phyloP scores from a whole-genome alignment of 495 filamentous ascomycete genomes.

The Penicillium turbatum region DNA sequence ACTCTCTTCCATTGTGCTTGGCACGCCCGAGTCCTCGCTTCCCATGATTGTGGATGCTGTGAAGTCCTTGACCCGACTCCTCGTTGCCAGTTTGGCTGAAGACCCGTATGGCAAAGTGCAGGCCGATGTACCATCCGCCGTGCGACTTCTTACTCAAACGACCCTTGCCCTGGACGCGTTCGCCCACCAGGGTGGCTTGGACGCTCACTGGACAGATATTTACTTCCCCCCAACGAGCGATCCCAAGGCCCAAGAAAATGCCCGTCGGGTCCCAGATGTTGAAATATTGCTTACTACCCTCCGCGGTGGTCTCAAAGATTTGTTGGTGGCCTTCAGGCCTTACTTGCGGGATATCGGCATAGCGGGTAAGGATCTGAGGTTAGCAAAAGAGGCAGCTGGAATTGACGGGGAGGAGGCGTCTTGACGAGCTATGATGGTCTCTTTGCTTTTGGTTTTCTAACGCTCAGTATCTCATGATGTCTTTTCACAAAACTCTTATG shows the following conservation, averaged over 20 bases:
- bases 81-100: slow-evolving; percentile 69
- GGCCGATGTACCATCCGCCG: slow-evolving; percentile 64
- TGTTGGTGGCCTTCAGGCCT: slow-evolving; percentile 65
- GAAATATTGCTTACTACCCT: slow-evolving; percentile 57
- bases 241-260: slow-evolving; percentile 36
- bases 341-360: slow-evolving; percentile 65
- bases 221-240: slow-evolving; percentile 43
- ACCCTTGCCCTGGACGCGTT: slow-evolving; percentile 68
- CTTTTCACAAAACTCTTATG: slow-evolving; percentile 3
- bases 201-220: slow-evolving; percentile 80
- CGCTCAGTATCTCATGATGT: slow-evolving; percentile 10
- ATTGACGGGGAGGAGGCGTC: slow-evolving; percentile 22
- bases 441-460: slow-evolving; percentile 1
- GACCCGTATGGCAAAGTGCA: slow-evolving; percentile 87
- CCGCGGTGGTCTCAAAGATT: slow-evolving; percentile 52
- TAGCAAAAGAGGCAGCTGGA: slow-evolving; percentile 61
- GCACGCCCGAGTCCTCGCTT: slow-evolving; percentile 60
- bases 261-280: slow-evolving; percentile 52
- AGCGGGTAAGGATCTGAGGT: slow-evolving; percentile 59
- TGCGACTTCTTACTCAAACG: slow-evolving; percentile 64
- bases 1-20: slow-evolving; percentile 59
- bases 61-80: slow-evolving; percentile 62
- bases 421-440: slow-evolving; percentile 18
- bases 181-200: slow-evolving; percentile 45
- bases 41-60: slow-evolving; percentile 65